phyloP scores from a whole-genome alignment of 352 stramenopile genomes.

The Phytophthora cryptogea region DNA sequence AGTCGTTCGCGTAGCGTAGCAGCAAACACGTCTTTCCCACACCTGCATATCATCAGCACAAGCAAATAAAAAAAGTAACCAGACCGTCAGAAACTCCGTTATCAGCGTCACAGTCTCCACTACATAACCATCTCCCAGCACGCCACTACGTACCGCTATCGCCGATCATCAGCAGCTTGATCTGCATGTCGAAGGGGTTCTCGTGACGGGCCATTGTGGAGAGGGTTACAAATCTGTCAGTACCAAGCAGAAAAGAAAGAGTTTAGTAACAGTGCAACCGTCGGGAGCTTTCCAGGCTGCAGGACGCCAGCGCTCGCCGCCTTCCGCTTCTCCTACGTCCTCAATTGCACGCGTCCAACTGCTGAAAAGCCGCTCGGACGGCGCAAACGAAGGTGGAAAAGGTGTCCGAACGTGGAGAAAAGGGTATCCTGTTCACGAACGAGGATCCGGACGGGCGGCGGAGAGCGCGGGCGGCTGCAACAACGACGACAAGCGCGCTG shows the following conservation, averaged over 20 bases:
- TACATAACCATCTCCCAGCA: too few species aligned
- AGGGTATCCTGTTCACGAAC: conserved; percentile 18
- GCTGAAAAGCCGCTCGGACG: conserved; percentile 12
- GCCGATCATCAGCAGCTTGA: conserved; percentile 98
- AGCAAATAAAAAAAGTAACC: neutral
- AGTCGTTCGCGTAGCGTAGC: conserved; percentile 90
- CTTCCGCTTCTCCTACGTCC: neutral
- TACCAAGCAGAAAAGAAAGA: conserved; percentile 15
- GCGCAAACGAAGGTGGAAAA: conserved; percentile 21
- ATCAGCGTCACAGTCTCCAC: too few species aligned
- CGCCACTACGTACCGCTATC: conserved; percentile 87
- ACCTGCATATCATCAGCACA: too few species aligned
- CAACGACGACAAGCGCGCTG: neutral
- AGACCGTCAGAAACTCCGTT: neutral
- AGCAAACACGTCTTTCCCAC: conserved; percentile 90
- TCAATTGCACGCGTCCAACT: conserved; percentile 11
- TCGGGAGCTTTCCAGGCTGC: neutral
- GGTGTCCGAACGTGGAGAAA: conserved; percentile 12
- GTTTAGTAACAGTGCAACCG: conserved; percentile 3
- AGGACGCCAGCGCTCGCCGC: neutral
- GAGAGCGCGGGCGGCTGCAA: neutral
- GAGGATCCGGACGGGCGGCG: conserved; percentile 1
- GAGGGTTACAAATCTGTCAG: conserved; percentile 22
- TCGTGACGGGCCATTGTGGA: conserved; percentile 87
- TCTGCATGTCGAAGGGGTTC: conserved; percentile 97